A percentile compares a stretch with the other conserved stretches of the same genome.
Evolutionary conservation across 129 eudicot species (phyloP).

Genomic region (Saposhnikovia divaricata): DNA sequence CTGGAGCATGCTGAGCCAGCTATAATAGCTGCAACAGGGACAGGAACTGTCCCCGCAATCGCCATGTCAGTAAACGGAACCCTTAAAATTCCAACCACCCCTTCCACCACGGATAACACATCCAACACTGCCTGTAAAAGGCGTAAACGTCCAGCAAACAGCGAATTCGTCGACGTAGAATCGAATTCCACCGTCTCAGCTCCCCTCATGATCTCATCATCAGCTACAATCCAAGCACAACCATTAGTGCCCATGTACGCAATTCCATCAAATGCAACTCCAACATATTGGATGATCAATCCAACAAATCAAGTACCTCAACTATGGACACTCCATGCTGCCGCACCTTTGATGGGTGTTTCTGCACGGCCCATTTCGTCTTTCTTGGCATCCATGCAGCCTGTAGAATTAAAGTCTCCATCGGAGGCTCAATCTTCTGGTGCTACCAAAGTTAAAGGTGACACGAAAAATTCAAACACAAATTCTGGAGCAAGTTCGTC

Average conservation of each 20-base stretch:
- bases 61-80: constrained; percentile 65
- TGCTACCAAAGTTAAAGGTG: neutral
- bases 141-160: constrained; percentile 37
- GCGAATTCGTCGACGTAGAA: constrained; percentile 33
- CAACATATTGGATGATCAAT: constrained; percentile 29
- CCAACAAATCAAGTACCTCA: constrained; percentile 28
- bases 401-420: neutral
- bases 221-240: constrained; percentile 21
- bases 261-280: constrained; percentile 34
- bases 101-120: constrained; percentile 11
- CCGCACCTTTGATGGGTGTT: constrained; percentile 26
- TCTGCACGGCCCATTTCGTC: constrained; percentile 36
- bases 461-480: neutral
- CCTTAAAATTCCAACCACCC: constrained; percentile 54
- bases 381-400: constrained; percentile 20
- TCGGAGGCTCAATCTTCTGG: neutral
- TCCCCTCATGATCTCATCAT: constrained; percentile 31
- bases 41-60: constrained; percentile 74
- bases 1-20: constrained; percentile 60
- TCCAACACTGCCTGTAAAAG: constrained; percentile 16
- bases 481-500: constrained; percentile 16
- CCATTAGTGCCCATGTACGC: constrained; percentile 41
- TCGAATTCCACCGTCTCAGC: constrained; percentile 25
- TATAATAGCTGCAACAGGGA: constrained; percentile 72
- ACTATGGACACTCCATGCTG: constrained; percentile 42